Conservation (phyloP, 177 flowering plant genomes). For the Vitis hybrid region DNA sequence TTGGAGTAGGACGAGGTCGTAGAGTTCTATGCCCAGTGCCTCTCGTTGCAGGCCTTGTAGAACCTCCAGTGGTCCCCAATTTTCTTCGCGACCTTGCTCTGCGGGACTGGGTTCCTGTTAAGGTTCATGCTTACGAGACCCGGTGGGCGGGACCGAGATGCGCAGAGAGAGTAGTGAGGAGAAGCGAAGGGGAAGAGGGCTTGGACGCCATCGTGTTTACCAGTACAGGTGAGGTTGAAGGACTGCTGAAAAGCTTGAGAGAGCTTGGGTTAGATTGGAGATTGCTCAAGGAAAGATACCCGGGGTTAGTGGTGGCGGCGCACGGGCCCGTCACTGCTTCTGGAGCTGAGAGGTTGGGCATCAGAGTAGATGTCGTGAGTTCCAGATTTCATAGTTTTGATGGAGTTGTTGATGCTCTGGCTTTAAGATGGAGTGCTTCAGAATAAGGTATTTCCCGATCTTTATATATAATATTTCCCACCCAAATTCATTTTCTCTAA, state of each 20-base stretch:
- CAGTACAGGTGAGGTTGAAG: slow-evolving; percentile 78
- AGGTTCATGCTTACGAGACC: slow-evolving; percentile 71
- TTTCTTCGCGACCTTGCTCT: slow-evolving; percentile 43
- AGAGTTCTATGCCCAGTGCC: slow-evolving; percentile 69
- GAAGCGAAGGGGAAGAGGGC: slow-evolving; percentile 15
- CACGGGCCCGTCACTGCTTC: slow-evolving; percentile 86
- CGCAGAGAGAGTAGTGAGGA: slow-evolving; percentile 33
- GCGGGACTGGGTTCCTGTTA: slow-evolving; percentile 51
- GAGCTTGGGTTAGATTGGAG: slow-evolving; percentile 59
- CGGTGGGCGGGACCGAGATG: slow-evolving; percentile 60
- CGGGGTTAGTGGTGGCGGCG: slow-evolving; percentile 63
- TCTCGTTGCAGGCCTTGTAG: slow-evolving; percentile 50
- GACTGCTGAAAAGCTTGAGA: slow-evolving; percentile 62
- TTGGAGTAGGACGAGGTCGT: slow-evolving; percentile 49
- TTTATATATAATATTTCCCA: no score
- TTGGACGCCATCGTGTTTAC: slow-evolving; percentile 74
- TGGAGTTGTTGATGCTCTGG: slow-evolving; percentile 71
- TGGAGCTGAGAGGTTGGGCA: slow-evolving; percentile 72
- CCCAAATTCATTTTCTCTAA: no score
- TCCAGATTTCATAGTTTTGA: slow-evolving; percentile 55
- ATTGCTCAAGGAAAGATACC: slow-evolving; percentile 49
- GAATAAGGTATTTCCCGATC: no score
- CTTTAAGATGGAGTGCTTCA: slow-evolving; percentile 1
- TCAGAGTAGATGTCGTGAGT: slow-evolving; percentile 64
- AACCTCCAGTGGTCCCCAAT: slow-evolving; percentile 69